Evolutionary conservation across 2,329 filamentous ascomycete species (phyloP), one percentile per base, ranked within the genome.

Genomic region (Colletotrichum agaves): DNA sequence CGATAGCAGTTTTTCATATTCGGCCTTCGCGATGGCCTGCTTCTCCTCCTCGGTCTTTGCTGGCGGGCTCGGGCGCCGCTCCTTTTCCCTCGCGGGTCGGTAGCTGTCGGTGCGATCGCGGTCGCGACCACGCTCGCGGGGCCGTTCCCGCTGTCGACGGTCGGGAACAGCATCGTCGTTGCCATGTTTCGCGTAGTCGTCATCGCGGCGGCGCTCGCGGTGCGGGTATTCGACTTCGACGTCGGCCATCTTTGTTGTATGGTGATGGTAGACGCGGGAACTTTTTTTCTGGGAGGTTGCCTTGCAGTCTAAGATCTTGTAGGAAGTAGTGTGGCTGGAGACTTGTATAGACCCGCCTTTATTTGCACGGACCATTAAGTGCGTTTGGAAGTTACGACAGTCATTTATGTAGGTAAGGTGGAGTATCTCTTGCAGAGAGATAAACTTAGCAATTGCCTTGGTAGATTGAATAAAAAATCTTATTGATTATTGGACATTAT

Each of bases 1-100:
- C 72, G 88, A 96, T 73, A 97, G 83, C 69, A 98, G 87, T 81
- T 95, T 95, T 80, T 97, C 91, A 81, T 97, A 97, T 83, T 98
- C 94, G 71, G 94, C 93, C 82, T 97, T 97, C 47, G 93, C 93
- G 44, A 90, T 90, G 23, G 90, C 93, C 80, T 95, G 93, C 80
- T 97, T 97, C 79, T 94, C 90, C 78, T 93, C 93, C 74, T 92
- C 93, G 52, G 87, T 89, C 70, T 83, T 84, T 60, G 79, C 78
- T 4, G 82, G 81, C 11, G 78, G 78, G 8, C 80, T 79, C 43
- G 78, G 77, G 66, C 78, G 56, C 15, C 57, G 52, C 50, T 69
- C 69, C 74, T 75, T 27, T 27, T 27, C 27, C 27, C 27, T 71
- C 39, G 75, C 73, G 23, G 84, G 84, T 47, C 83, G 81, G 70